A percentile compares a stretch with the other conserved stretches of the same genome.
Conservation (phyloP, 768 basidiomycete genomes). For the Auricularia sp. region DNA sequence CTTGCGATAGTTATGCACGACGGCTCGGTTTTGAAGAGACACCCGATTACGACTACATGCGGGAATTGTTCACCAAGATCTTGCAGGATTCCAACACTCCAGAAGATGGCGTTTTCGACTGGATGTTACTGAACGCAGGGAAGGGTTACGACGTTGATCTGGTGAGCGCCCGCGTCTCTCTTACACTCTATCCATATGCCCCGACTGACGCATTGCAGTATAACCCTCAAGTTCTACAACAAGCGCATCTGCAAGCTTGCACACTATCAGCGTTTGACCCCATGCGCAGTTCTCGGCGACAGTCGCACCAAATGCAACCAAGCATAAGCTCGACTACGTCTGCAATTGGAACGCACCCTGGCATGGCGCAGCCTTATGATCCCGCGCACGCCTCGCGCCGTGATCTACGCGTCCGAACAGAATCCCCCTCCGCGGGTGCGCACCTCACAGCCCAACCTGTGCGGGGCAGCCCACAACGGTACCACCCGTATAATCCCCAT, state of each 20-base stretch:
- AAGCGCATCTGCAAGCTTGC: not conserved
- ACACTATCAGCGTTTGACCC: not conserved
- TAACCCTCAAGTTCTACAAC: not conserved
- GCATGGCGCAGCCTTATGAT: not conserved
- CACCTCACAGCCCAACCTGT: too few relatives aligned
- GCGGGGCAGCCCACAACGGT: not conserved
- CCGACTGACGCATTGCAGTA: not conserved
- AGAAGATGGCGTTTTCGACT: slow-evolving; percentile 5
- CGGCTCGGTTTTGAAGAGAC: slow-evolving; percentile 13
- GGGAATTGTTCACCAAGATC: slow-evolving; percentile 7
- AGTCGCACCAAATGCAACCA: not conserved
- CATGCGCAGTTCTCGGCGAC: not conserved
- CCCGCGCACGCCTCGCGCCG: not conserved
- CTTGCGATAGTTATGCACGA: slow-evolving; percentile 10
- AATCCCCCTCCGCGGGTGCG: not conserved
- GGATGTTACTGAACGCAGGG: slow-evolving; percentile 80
- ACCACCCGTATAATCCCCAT: not conserved
- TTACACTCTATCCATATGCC: not conserved
- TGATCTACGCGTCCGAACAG: not conserved
- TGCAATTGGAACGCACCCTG: too few relatives aligned
- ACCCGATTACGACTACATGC: slow-evolving; percentile 14
- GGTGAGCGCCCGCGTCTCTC: not conserved
- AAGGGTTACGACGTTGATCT: slow-evolving; percentile 48
- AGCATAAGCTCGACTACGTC: not conserved
- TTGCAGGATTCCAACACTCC: not conserved